Evolutionary conservation across 179 eudicot species (phyloP).

Genomic region (Sideroxylon spinosum): DNA sequence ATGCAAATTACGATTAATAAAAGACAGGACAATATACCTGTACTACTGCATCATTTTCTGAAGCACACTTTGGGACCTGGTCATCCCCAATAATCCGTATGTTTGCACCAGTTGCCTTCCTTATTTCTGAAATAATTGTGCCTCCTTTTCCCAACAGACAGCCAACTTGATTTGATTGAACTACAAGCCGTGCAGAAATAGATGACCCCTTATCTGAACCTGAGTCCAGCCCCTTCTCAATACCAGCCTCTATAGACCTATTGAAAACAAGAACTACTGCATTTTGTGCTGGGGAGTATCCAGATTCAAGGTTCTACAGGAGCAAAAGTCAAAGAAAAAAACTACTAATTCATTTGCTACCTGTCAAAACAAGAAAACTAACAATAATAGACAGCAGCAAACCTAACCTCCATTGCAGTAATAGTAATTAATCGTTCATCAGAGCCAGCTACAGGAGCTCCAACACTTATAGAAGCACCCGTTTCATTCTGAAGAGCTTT

Average conservation of each 20-base stretch:
- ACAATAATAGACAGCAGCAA: neutral
- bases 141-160: conserved; percentile 84
- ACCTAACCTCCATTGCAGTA: conserved; percentile 62
- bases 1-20: neutral
- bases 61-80: conserved; percentile 57
- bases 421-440: conserved; percentile 67
- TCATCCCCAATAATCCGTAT: conserved; percentile 49
- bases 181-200: conserved; percentile 52
- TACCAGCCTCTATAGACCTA: conserved; percentile 48
- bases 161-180: conserved; percentile 60
- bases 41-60: conserved; percentile 58
- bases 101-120: conserved; percentile 61
- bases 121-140: conserved; percentile 62
- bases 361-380: neutral
- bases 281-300: conserved; percentile 70
- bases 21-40: conserved; percentile 41
- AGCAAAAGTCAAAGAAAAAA: conserved; percentile 15
- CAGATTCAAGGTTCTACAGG: conserved; percentile 50
- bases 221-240: conserved; percentile 44
- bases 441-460: conserved; percentile 39
- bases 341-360: neutral
- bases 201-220: conserved; percentile 31
- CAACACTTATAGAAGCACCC: conserved; percentile 66
- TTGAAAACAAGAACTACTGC: conserved; percentile 61
- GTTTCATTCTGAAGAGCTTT: conserved; percentile 65